phyloP scores from a whole-genome alignment of 176 grass and related monocot genomes.

The Ensete glaucum region DNA sequence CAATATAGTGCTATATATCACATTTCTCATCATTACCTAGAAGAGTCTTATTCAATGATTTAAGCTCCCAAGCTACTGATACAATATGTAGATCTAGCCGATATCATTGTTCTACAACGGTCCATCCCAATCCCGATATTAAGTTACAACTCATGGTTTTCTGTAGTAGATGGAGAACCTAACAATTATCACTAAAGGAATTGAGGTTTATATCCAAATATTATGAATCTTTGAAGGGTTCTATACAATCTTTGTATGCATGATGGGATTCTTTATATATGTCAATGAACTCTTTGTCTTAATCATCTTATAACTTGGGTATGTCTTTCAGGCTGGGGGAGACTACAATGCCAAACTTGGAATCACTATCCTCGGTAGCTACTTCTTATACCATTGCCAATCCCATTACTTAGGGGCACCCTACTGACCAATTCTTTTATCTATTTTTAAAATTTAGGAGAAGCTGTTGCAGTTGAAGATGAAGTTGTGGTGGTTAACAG shows the following conservation, averaged over 20 bases:
- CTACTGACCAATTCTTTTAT: conserved; percentile 10
- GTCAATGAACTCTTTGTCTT: background rate
- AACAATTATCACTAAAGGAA: too few species aligned
- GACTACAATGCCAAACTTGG: conserved; percentile 95
- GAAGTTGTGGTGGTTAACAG: conserved; percentile 91
- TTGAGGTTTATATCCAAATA: too few species aligned
- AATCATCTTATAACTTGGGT: background rate
- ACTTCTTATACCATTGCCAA: background rate
- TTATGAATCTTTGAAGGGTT: too few species aligned
- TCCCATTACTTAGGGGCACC: conserved; percentile 5
- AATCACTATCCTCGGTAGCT: conserved; percentile 94
- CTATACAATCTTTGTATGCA: background rate
- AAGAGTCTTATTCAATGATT: background rate
- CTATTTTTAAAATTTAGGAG: conserved; percentile 39
- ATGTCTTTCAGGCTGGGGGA: conserved; percentile 61
- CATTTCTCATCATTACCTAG: background rate
- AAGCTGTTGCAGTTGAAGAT: conserved; percentile 89
- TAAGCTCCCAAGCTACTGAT: too few species aligned
- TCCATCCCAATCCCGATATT: background rate
- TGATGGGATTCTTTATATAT: background rate
- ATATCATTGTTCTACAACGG: background rate
- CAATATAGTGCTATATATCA: background rate
- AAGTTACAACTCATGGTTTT: background rate
- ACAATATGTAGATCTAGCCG: background rate
- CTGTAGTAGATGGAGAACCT: too few species aligned